These are phyloP conservation scores for Beauveria bassiana DNA, from an alignment of 2,329 filamentous ascomycete species.

Conservation along the genomic window DNA sequence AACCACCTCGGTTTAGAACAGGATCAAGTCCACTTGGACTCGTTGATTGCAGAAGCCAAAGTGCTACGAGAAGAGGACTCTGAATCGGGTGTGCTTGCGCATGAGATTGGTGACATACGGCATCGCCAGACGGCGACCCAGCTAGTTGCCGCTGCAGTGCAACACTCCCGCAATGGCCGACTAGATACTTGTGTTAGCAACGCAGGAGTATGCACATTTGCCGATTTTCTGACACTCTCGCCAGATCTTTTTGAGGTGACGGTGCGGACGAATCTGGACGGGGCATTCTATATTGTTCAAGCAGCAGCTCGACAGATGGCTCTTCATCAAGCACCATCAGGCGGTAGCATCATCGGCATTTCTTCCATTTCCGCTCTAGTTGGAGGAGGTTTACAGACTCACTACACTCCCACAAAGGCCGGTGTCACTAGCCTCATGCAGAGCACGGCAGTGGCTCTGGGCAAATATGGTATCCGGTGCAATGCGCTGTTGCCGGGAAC, in stretches of 20 bases:
- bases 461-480: conserved; percentile 67
- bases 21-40: conserved; percentile 44
- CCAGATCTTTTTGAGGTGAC: conserved; percentile 64
- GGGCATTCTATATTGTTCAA: conserved; percentile 83
- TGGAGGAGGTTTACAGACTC: conserved; percentile 69
- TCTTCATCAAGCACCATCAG: conserved; percentile 47
- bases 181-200: conserved; percentile 81
- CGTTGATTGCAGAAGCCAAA: conserved; percentile 44
- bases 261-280: conserved; percentile 72
- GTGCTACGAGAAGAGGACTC: conserved; percentile 27
- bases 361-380: conserved; percentile 68
- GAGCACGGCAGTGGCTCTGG: conserved; percentile 70
- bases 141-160: conserved; percentile 60
- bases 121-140: conserved; percentile 61
- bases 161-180: conserved; percentile 45
- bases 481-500: conserved; percentile 81
- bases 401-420: conserved; percentile 87
- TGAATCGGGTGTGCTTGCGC: conserved; percentile 27
- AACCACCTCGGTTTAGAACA: conserved; percentile 63
- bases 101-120: conserved; percentile 70
- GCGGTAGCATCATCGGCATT: conserved; percentile 74
- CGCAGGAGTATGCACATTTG: conserved; percentile 82
- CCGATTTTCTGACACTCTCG: conserved; percentile 71
- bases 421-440: conserved; percentile 77
- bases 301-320: conserved; percentile 81